phyloP scores from a whole-genome alignment of 2,329 filamentous ascomycete genomes.

The Aureobasidium sp. region DNA sequence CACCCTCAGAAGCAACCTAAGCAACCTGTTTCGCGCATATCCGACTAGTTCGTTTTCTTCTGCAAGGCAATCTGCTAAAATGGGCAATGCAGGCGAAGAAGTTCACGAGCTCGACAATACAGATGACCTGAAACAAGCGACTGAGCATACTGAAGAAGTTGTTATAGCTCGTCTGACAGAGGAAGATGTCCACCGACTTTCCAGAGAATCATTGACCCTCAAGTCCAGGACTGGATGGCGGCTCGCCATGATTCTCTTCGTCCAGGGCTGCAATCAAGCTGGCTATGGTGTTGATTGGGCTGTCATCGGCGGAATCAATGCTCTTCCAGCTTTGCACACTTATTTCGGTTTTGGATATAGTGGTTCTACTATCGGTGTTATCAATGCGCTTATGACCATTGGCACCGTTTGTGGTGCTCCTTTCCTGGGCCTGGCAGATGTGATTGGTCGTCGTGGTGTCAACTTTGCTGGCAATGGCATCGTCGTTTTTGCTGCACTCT shows the following conservation, averaged over 20 bases:
- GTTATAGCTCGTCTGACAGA: constrained; percentile 41
- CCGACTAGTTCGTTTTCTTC: not conserved
- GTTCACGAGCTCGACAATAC: constrained; percentile 26
- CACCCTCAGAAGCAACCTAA: not conserved
- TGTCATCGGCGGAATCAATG: constrained; percentile 43
- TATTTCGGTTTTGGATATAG: constrained; percentile 39
- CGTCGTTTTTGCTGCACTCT: constrained; percentile 39
- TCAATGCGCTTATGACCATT: constrained; percentile 45
- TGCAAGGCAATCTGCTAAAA: not conserved
- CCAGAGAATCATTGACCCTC: constrained; percentile 35
- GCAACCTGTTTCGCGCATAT: not conserved
- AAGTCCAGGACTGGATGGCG: constrained; percentile 38
- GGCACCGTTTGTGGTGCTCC: constrained; percentile 44
- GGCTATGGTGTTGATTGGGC: constrained; percentile 46
- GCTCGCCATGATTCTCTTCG: constrained; percentile 38
- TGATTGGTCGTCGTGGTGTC: constrained; percentile 46
- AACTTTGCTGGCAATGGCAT: constrained; percentile 42
- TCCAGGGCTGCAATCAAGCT: constrained; percentile 44
- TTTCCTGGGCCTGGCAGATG: constrained; percentile 45
- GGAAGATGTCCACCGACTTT: constrained; percentile 39
- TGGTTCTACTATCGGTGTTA: constrained; percentile 36
- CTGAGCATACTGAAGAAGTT: constrained; percentile 38
- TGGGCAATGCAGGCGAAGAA: not conserved
- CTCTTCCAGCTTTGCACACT: constrained; percentile 36
- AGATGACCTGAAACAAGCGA: constrained; percentile 24